Evolutionary conservation across 2,329 filamentous ascomycete genomes (phyloP), one percentile per base, ranked within the genome.

Genomic region (Alternaria brassicicola): DNA sequence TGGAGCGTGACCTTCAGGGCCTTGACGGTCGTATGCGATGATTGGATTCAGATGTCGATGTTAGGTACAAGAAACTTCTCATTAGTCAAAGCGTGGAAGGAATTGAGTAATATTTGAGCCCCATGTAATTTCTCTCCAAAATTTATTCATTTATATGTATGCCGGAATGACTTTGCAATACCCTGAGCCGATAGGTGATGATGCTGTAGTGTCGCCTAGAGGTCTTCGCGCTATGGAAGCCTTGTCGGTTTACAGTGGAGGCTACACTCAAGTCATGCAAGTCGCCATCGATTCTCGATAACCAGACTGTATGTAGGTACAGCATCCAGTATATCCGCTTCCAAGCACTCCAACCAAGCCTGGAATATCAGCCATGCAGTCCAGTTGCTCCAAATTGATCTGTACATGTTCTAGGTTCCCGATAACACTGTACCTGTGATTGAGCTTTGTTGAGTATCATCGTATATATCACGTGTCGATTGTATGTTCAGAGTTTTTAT

Each of bases 1-100:
- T 84, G 77, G 79, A 78, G 68, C 74, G 79, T 53, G 78, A 80
- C 62, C 77, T 87, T 69, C 83, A 85, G 75, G 80, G 82, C 52
- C 56, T 76, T 47, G 74, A 76, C 59, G 74, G 67, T 25, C 57
- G 67, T 25, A 58, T 68, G 56, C 59, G 67, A 54, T 69, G 62
- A 52, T 33, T 35, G 46, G 10, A 41, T 13, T 51, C 42, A 36
- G 39, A 51, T 25, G 13, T 38, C 21, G 46, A 4, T 41, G 35
- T 65, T 59, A 56, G 58, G 59, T 61, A 58, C 38, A 51, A 51
- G 46, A 58, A 17, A 45, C 46, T 59, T 54, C 23, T 52, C 53
- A 15, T 52, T 52, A 33, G 53, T 47, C 52, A 51, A 19, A 57
- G 43, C 36, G 48, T 47, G 48, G 50, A 49, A 25, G 35, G 30